Conservation (phyloP, 2,329 filamentous ascomycete species). For the Fusarium sacchari region DNA sequence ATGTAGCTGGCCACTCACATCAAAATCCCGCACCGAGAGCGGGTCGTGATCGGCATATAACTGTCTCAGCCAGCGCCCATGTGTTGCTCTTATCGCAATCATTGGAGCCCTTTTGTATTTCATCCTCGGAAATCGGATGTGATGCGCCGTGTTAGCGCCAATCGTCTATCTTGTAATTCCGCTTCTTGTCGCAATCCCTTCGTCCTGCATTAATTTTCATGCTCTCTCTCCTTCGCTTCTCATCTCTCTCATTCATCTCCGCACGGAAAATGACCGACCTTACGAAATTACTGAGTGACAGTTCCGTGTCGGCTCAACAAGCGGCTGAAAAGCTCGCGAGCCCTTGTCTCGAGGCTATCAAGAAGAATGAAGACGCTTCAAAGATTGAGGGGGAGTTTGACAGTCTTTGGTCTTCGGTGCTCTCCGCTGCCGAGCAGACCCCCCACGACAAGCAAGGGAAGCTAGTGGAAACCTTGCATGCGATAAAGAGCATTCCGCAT, state of each 20-base stretch:
- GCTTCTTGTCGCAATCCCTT: neutral
- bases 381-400: conserved; percentile 25
- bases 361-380: conserved; percentile 5
- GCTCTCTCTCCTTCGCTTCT: neutral
- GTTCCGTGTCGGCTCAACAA: conserved; percentile 10
- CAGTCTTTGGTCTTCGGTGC: conserved; percentile 21
- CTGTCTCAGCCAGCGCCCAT: conserved; percentile 29
- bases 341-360: conserved; percentile 16
- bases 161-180: conserved; percentile 1
- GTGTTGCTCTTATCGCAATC: conserved; percentile 24
- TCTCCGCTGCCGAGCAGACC: conserved; percentile 33
- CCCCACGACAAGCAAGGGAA: conserved; percentile 35
- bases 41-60: conserved; percentile 31
- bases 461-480: conserved; percentile 33
- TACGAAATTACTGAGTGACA: conserved; percentile 1
- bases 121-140: neutral
- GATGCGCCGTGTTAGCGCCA: neutral
- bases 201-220: neutral
- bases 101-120: conserved; percentile 11
- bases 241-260: neutral
- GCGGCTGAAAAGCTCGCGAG: conserved; percentile 20
- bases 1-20: conserved; percentile 18
- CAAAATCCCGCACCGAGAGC: conserved; percentile 7
- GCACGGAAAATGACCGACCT: conserved; percentile 25
- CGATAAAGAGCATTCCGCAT: conserved; percentile 26